Conservation (phyloP, 2,329 filamentous ascomycete genomes). For the Penicillium sp. region DNA sequence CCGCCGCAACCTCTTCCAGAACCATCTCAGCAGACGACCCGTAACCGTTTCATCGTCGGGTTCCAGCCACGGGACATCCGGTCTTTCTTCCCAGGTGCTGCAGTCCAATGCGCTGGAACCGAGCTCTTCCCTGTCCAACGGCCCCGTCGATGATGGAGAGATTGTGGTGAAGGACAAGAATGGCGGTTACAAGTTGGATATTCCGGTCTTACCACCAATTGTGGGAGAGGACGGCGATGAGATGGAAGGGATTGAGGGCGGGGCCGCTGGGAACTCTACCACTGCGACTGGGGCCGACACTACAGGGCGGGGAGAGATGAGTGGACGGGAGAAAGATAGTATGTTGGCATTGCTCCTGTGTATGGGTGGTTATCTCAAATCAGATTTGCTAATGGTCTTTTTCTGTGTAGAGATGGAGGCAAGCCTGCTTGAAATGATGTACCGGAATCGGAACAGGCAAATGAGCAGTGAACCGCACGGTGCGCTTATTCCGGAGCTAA, state of each 20-base stretch:
- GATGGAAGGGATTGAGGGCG: slow-evolving; percentile 53
- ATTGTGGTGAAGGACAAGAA: slow-evolving; percentile 56
- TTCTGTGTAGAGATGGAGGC: slow-evolving; percentile 49
- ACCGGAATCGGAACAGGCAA: slow-evolving; percentile 51
- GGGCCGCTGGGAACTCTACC: slow-evolving; percentile 55
- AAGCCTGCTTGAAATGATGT: slow-evolving; percentile 51
- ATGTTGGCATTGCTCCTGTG: slow-evolving; percentile 16
- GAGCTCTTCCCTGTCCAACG: slow-evolving; percentile 25
- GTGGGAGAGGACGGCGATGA: slow-evolving; percentile 47
- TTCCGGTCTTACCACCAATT: slow-evolving; percentile 47
- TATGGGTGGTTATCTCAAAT: too few relatives aligned
- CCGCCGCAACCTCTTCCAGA: slow-evolving; percentile 51
- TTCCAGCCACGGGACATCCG: slow-evolving; percentile 25
- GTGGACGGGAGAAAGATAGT: slow-evolving; percentile 47
- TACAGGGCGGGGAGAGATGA: slow-evolving; percentile 46
- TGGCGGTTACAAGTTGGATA: slow-evolving; percentile 54
- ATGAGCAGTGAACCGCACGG: slow-evolving; percentile 68
- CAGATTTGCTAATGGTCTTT: slow-evolving; percentile 12
- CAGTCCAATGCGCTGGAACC: slow-evolving; percentile 30
- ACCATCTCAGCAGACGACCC: slow-evolving; percentile 49
- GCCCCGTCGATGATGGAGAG: slow-evolving; percentile 46
- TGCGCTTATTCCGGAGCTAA: slow-evolving; percentile 44
- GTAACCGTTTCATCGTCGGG: slow-evolving; percentile 30
- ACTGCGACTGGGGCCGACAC: slow-evolving; percentile 61
- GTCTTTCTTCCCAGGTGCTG: slow-evolving; percentile 30